Percentiles rank a stretch among this genome's conserved stretches.
phyloP scores from a whole-genome alignment of 2,329 filamentous ascomycete genomes.

The Diaporthe helianthi region DNA sequence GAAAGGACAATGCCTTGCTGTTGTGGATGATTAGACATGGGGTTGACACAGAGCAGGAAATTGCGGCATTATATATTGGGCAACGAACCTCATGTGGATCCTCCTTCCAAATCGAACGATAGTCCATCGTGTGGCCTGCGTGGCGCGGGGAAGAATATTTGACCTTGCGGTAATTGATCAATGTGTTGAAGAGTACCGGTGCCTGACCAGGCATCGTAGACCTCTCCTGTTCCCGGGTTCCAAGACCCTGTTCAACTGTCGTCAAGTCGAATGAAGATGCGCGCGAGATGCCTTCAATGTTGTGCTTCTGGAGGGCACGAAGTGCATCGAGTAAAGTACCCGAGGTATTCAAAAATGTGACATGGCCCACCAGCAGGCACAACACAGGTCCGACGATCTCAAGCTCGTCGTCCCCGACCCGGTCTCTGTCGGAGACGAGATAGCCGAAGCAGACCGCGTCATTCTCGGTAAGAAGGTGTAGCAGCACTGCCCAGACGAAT shows the following conservation, averaged over 20 bases:
- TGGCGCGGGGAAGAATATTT: neutral
- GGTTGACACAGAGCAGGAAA: neutral
- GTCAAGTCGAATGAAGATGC: neutral
- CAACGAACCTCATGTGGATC: neutral
- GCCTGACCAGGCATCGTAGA: neutral
- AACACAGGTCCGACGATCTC: neutral
- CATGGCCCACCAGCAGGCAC: neutral
- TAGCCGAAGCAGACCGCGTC: neutral
- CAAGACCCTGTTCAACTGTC: neutral
- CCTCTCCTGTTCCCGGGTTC: neutral
- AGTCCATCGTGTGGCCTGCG: neutral
- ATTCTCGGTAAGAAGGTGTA: neutral
- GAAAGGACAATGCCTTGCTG: neutral
- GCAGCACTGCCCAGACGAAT: neutral
- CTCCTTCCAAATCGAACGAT: neutral
- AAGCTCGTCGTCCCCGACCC: neutral
- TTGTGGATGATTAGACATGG: neutral
- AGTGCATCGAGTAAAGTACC: neutral
- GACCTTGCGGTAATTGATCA: neutral
- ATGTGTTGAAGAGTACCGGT: neutral
- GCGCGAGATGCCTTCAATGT: neutral
- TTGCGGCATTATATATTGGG: neutral
- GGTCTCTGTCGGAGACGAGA: neutral
- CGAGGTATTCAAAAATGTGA: neutral
- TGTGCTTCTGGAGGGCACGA: neutral